Base-by-base conservation (phyloP, 1,284 basidiomycete species). In the Flammula alnicola region DNA sequence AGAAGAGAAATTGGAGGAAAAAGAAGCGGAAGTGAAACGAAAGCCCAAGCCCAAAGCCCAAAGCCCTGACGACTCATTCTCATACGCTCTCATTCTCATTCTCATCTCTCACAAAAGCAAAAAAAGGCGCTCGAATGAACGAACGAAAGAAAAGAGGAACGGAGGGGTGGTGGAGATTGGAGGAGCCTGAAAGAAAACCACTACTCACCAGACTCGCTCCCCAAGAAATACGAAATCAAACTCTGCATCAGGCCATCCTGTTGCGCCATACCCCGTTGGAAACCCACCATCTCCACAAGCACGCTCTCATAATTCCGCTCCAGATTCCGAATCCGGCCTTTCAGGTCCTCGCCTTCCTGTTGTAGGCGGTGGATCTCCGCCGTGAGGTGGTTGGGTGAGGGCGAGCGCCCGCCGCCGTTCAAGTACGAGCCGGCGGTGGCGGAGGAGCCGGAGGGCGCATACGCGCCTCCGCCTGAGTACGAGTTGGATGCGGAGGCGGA, bases 161-260 rank as follows among this genome's bases (percentile, higher is more conserved):
- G n/a, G n/a, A n/a, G n/a, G n/a, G n/a, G n/a, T n/a, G n/a, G n/a
- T n/a, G n/a, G n/a, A n/a, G n/a, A n/a, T n/a, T n/a, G n/a, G n/a
- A n/a, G n/a, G n/a, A n/a, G n/a, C n/a, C n/a, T n/a, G n/a, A n/a
- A n/a, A n/a, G n/a, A 38, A 55, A 51, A 48, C 49, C 47, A 56
- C 19, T 49, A 44, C 27, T 36, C 44, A 47, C 89, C 86, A n/a
- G n/a, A n/a, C n/a, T n/a, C n/a, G 61, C 81, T 74, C 60, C 86
- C 84, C 62, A 93, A 75, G 65, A 91, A 88, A 67, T 91, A 91
- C 58, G 88, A 83, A 58, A 94, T 86, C 54, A 94, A 69, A 58
- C 83, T 84, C 70, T 93, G 88, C 83, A 93, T 89, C 52, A 93
- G 69, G 43, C 82, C 82, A 58, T 95, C 91, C 74, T 94, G 92